Conservation (phyloP, 2,329 filamentous ascomycete species). For the Hypomyces rosellus region DNA sequence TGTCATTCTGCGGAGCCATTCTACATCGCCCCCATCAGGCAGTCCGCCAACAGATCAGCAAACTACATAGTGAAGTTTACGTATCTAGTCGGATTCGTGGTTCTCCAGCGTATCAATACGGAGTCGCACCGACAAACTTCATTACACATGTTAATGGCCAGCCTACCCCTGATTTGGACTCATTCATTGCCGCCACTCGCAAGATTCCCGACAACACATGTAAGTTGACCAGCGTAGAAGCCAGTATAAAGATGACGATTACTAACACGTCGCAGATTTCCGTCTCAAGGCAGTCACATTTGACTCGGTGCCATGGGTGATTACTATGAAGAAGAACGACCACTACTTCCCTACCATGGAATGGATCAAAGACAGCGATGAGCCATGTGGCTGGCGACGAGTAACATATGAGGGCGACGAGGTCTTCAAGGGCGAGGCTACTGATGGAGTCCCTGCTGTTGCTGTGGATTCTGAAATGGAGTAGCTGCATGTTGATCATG, state of each 20-base stretch:
- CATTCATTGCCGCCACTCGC: conserved; percentile 74
- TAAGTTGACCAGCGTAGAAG: conserved; percentile 33
- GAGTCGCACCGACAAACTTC: conserved; percentile 92
- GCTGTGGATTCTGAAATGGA: conserved; percentile 41
- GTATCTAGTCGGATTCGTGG: conserved; percentile 81
- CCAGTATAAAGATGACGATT: not conserved
- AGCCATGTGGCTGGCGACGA: conserved; percentile 56
- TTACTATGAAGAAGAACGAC: conserved; percentile 99
- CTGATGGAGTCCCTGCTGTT: conserved; percentile 40
- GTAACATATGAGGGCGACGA: conserved; percentile 55
- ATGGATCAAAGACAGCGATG: conserved; percentile 57
- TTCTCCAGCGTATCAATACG: conserved; percentile 82
- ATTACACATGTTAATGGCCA: conserved; percentile 92
- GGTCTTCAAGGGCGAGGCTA: conserved; percentile 47
- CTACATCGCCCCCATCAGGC: conserved; percentile 92
- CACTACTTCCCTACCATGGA: conserved; percentile 79
- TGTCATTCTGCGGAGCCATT: conserved; percentile 92
- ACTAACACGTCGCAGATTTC: conserved; percentile 59
- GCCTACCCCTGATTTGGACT: conserved; percentile 72
- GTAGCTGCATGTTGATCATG: conserved; percentile 13
- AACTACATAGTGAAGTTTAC: conserved; percentile 93
- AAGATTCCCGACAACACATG: conserved; percentile 93
- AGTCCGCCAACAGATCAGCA: conserved; percentile 93
- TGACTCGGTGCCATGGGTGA: conserved; percentile 98
- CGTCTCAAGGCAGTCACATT: conserved; percentile 95